Percentiles rank a stretch among this genome's conserved stretches.
phyloP scores from a whole-genome alignment of 1,284 basidiomycete species.

The Golubevia pallescens region DNA sequence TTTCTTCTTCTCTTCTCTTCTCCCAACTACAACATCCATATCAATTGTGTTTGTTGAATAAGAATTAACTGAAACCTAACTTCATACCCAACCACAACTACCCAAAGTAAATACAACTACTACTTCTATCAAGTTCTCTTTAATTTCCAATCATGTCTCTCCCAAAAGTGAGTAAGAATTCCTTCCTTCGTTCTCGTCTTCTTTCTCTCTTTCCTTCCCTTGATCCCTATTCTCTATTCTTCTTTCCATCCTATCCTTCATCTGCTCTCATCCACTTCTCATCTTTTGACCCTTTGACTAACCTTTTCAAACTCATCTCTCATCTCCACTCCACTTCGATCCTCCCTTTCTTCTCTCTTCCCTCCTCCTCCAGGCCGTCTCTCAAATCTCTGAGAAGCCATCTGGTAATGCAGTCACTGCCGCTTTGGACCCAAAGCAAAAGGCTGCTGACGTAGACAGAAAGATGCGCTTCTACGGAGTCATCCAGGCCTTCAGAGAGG shows the following conservation, averaged over 20 bases:
- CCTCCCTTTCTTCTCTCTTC: neutral
- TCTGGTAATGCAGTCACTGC: constrained; percentile 25
- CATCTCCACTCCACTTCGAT: too few species aligned
- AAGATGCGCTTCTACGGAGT: constrained; percentile 53
- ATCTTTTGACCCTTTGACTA: neutral
- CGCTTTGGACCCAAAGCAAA: constrained; percentile 23
- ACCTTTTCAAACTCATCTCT: neutral
- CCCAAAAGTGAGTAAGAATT: neutral
- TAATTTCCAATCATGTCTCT: neutral
- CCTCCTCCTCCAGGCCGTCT: too few species aligned
- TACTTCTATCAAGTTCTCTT: neutral
- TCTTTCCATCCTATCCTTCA: neutral
- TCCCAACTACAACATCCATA: neutral
- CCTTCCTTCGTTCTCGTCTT: too few species aligned
- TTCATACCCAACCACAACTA: too few species aligned
- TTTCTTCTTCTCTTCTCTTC: neutral
- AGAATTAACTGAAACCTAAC: too few species aligned
- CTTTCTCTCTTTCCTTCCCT: too few species aligned
- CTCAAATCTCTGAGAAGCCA: constrained; percentile 34
- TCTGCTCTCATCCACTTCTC: neutral
- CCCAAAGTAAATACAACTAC: too few species aligned
- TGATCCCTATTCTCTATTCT: neutral
- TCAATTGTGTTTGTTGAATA: too few species aligned
- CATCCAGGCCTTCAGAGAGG: constrained; percentile 54
- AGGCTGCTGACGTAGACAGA: constrained; percentile 47